Base-by-base conservation (phyloP, 192 early-diverging fungal species). In the Funneliformis mosseae region DNA sequence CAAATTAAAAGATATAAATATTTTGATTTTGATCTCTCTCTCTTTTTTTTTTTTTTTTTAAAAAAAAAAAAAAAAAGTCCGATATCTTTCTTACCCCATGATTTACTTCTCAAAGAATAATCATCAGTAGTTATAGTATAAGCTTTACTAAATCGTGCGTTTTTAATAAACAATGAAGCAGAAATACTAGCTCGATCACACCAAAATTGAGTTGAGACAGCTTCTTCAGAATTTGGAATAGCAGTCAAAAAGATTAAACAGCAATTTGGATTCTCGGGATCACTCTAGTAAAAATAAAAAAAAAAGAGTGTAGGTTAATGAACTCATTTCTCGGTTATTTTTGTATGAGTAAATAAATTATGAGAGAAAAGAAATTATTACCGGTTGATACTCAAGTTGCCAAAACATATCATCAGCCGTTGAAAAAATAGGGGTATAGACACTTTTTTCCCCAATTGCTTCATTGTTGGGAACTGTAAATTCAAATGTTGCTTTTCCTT, bases 311-410 rank as follows among this genome's bases (percentile, higher is more conserved):
- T 23, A 21, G 16, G 21, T 67, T 16, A 25, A 67, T 33, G 12
- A 67, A 12, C 25, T 67, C 21, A 18, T 55, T 27, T 28, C 8
- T 33, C 3, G 33, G 33, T 66, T 28, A 21, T 25, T 28, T 33
- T 14, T 12, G 8, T 28, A 25, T 18, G 25, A 38, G 25, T 21
- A 33, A 11, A n/a, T n/a, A n/a, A n/a, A n/a, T n/a, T n/a, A n/a
- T n/a, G n/a, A n/a, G n/a, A n/a, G n/a, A n/a, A n/a, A 28, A 67
- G 25, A 25, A 14, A 67, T 2, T 18, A 33, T n/a, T 74, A 74
- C 71, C 71, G 71, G 71, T 27, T 39, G 25, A 74, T 39, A 74
- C n/a, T 74, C 71, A 12, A 74, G 41, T 46, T 74, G 28, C 71
- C 71, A 74, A 41, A 74, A 74, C 71, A 25, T 74, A 41, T 74